These are phyloP conservation scores for Novymonas esmeraldas DNA, from an alignment of 208 protist species.

Conservation along the genomic window DNA sequence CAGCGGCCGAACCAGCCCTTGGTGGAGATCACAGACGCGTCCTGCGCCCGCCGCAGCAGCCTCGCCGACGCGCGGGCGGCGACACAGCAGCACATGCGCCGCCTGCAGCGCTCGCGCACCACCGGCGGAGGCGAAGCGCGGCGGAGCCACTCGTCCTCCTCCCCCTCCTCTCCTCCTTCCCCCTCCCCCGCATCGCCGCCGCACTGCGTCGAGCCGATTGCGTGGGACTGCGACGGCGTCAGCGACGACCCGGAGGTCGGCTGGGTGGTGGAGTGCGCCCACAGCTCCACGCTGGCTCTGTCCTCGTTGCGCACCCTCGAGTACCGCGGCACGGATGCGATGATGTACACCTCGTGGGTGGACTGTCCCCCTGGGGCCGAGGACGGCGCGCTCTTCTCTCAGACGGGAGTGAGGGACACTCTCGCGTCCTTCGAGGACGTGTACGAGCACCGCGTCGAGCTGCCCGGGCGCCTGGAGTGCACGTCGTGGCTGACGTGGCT, in stretches of 20 bases:
- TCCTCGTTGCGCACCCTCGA: slow-evolving; percentile 49
- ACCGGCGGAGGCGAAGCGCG: not conserved
- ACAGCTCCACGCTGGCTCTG: slow-evolving; percentile 43
- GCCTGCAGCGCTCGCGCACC: not conserved
- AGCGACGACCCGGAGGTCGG: slow-evolving; percentile 16
- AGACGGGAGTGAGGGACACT: slow-evolving; percentile 12
- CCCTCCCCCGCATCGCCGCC: not conserved
- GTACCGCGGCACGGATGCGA: slow-evolving; percentile 47
- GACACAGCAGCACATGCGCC: slow-evolving; percentile 1
- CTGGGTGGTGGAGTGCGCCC: slow-evolving; percentile 36
- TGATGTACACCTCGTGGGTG: slow-evolving; percentile 41
- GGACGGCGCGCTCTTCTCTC: slow-evolving; percentile 1
- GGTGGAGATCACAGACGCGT: not conserved
- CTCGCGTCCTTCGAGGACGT: slow-evolving; percentile 42
- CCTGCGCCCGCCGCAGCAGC: not conserved
- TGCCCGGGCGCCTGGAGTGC: slow-evolving; percentile 24
- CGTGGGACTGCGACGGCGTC: slow-evolving; percentile 22
- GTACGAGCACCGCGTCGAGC: slow-evolving; percentile 20
- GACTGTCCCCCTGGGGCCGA: slow-evolving; percentile 14
- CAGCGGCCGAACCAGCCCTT: slow-evolving; percentile 7
- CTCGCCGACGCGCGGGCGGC: slow-evolving; percentile 9
- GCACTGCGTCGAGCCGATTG: slow-evolving; percentile 6
- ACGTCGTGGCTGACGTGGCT: slow-evolving; percentile 30
- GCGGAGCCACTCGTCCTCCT: too few relatives aligned
- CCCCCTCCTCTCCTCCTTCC: not conserved